Percentiles rank a stretch among this genome's conserved stretches.
Evolutionary conservation across 257 asterid species (phyloP).

Genomic region (Plantago elongata): DNA sequence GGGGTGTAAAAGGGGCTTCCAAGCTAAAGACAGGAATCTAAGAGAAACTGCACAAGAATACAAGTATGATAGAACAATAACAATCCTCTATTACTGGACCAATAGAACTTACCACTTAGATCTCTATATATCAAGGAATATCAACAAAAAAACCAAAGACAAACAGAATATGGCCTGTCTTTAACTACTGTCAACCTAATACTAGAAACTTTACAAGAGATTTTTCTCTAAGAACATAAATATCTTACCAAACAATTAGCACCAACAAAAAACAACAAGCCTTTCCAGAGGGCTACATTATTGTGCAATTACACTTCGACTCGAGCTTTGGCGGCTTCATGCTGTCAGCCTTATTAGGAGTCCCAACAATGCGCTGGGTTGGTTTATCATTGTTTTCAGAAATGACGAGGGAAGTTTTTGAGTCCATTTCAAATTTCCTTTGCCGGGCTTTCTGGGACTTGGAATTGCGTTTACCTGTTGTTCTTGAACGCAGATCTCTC

Average conservation of each 20-base stretch:
- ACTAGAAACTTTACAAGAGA: conserved; percentile 57
- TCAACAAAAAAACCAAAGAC: conserved; percentile 31
- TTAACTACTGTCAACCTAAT: conserved; percentile 48
- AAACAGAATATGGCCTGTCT: conserved; percentile 41
- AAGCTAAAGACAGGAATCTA: too few species aligned
- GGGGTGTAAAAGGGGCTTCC: too few species aligned
- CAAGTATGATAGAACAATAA: conserved; percentile 5
- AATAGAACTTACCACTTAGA: not conserved
- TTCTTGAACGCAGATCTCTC: conserved; percentile 46
- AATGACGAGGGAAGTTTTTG: conserved; percentile 33
- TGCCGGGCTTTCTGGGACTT: conserved; percentile 61
- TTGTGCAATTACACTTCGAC: conserved; percentile 91
- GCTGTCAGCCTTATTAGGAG: conserved; percentile 45
- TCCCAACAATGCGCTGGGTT: conserved; percentile 41
- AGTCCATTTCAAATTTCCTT: conserved; percentile 40
- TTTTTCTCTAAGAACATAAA: conserved; percentile 26
- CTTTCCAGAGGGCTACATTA: conserved; percentile 44
- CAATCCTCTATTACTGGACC: too few species aligned
- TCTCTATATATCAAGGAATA: conserved; percentile 9
- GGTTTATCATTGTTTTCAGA: conserved; percentile 36
- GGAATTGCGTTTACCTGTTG: conserved; percentile 41
- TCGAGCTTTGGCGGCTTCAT: conserved; percentile 77
- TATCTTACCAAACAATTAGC: conserved; percentile 45
- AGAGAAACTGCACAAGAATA: not conserved
- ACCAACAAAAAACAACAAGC: conserved; percentile 31